These are phyloP conservation scores for Neoboletus subvelutipes DNA, from an alignment of 768 basidiomycete species.

Conservation along the genomic window DNA sequence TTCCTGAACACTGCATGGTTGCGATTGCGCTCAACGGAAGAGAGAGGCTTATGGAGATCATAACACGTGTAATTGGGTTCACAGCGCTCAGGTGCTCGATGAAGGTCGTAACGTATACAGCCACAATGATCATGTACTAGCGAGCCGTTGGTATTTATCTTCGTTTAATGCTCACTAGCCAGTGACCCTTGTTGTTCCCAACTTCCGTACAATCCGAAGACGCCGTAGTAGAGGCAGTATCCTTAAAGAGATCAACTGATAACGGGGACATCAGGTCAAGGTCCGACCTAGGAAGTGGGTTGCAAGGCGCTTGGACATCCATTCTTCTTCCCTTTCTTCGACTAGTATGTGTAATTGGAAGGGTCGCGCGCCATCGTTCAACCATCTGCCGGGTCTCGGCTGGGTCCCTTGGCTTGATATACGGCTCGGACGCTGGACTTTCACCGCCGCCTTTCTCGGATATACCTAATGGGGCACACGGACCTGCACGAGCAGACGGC, in stretches of 20 bases:
- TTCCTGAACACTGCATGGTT: slow-evolving; percentile 64
- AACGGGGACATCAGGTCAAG: slow-evolving; percentile 18
- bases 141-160: background rate
- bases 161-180: slow-evolving; percentile 30
- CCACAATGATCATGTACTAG: background rate
- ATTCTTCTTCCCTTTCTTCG: slow-evolving; percentile 15
- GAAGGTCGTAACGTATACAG: background rate
- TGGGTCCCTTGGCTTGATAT: slow-evolving; percentile 24
- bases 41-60: slow-evolving; percentile 19
- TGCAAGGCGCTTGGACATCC: slow-evolving; percentile 6
- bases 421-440: slow-evolving; percentile 9
- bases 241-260: slow-evolving; percentile 24
- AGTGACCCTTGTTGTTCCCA: slow-evolving; percentile 32
- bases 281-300: slow-evolving; percentile 5
- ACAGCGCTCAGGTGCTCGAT: background rate
- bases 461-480: slow-evolving; percentile 7
- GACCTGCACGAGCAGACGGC: slow-evolving; percentile 21
- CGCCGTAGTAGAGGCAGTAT: slow-evolving; percentile 27
- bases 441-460: slow-evolving; percentile 25
- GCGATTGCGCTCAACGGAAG: slow-evolving; percentile 47
- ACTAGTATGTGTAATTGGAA: slow-evolving; percentile 16
- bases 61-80: background rate
- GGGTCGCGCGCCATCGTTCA: slow-evolving; percentile 32
- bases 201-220: slow-evolving; percentile 34
- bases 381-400: slow-evolving; percentile 29